phyloP scores from a whole-genome alignment of 2,329 filamentous ascomycete genomes.

The Didymella segeticola region DNA sequence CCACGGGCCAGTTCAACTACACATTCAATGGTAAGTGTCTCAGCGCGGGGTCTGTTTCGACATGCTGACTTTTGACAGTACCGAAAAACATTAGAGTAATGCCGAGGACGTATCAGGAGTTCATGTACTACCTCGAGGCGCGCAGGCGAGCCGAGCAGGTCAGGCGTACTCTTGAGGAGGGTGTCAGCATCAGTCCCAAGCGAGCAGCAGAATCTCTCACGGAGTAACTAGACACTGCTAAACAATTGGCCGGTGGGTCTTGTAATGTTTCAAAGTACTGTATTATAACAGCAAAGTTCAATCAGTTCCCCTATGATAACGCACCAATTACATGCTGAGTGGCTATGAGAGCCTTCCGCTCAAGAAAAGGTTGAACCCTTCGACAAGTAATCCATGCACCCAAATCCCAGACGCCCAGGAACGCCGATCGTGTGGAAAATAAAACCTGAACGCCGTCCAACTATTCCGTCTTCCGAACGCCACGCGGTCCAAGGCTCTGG shows the following conservation, averaged over 20 bases:
- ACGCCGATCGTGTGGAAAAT: too few species aligned
- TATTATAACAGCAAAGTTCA: too few species aligned
- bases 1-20: conserved; percentile 79
- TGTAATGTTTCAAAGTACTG: too few species aligned
- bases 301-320: too few species aligned
- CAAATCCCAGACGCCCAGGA: too few species aligned
- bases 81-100: conserved; percentile 70
- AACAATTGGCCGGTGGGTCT: too few species aligned
- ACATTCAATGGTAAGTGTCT: conserved; percentile 59
- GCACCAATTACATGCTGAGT: too few species aligned
- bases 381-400: too few species aligned
- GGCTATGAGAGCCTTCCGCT: too few species aligned
- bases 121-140: conserved; percentile 71
- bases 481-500: not conserved
- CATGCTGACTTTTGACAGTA: conserved; percentile 49
- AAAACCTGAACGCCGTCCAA: not conserved
- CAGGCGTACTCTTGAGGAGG: conserved; percentile 39
- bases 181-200: conserved; percentile 37
- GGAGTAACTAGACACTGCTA: conserved; percentile 36
- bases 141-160: conserved; percentile 63
- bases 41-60: not conserved
- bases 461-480: not conserved
- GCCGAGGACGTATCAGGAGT: conserved; percentile 68
- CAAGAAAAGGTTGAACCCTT: too few species aligned
- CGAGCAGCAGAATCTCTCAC: conserved; percentile 46